Percentiles rank a stretch among this genome's conserved stretches.
phyloP scores from a whole-genome alignment of 768 basidiomycete species.

The Hericium coralloides region DNA sequence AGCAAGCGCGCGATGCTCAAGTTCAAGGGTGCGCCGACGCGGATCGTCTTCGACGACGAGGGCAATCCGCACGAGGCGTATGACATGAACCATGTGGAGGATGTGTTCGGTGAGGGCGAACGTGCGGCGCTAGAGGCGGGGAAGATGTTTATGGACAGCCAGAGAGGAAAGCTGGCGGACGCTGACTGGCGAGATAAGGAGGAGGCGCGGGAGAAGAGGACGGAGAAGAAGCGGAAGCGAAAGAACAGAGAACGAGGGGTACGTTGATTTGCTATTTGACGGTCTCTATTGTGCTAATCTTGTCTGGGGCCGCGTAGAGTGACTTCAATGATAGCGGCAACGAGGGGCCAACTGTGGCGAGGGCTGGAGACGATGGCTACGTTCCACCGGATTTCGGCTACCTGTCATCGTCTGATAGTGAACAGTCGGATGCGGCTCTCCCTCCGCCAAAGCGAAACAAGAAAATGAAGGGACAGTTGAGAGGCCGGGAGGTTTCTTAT shows the following conservation, averaged over 20 bases:
- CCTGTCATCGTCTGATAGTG: slow-evolving; percentile 26
- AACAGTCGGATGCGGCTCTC: slow-evolving; percentile 2
- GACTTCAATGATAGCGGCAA: slow-evolving; percentile 14
- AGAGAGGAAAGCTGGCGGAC: slow-evolving; percentile 61
- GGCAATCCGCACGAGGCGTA: slow-evolving; percentile 77
- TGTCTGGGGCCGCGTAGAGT: slow-evolving; percentile 2
- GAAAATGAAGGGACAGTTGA: slow-evolving; percentile 9
- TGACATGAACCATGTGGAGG: slow-evolving; percentile 71
- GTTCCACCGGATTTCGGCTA: slow-evolving; percentile 64
- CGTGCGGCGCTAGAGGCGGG: slow-evolving; percentile 57
- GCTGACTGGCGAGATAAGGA: slow-evolving; percentile 72
- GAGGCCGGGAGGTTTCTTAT: slow-evolving; percentile 20
- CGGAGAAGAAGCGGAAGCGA: slow-evolving; percentile 87
- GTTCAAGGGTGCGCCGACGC: slow-evolving; percentile 49
- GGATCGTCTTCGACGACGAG: slow-evolving; percentile 86
- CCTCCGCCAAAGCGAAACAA: slow-evolving; percentile 27
- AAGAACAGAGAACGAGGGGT: slow-evolving; percentile 59
- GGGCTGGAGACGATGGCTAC: slow-evolving; percentile 48
- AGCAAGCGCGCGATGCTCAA: slow-evolving; percentile 69
- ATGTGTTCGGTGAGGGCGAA: slow-evolving; percentile 50
- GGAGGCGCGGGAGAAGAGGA: slow-evolving; percentile 79
- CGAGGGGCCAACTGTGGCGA: slow-evolving; percentile 27
- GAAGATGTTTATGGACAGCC: slow-evolving; percentile 59
- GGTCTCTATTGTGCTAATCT: background rate
- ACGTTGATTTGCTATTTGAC: background rate